Evolutionary conservation across 2,329 filamentous ascomycete genomes (phyloP), one percentile per base, ranked within the genome.

Genomic region (Elsinoe fawcettii): DNA sequence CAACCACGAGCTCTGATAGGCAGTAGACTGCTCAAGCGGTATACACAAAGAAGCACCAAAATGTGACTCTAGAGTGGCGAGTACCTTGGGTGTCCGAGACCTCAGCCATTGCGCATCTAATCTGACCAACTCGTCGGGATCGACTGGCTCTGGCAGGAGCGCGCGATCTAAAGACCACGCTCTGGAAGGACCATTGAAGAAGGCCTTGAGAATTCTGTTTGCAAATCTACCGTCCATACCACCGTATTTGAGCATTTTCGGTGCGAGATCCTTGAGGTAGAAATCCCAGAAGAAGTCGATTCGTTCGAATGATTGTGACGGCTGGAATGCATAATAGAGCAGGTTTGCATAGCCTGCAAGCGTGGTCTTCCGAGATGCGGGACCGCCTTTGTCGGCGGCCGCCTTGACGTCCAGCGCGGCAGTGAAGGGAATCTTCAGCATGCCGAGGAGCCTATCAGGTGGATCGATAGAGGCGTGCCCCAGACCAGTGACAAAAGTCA

Each of bases 71-170:
- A 85, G 73, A 4, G 82, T 75, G 11, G 71, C 73, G n/a, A 96
- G 80, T 3, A 96, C 78, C 43, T 77, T 78, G 1, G 74, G 67
- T 3, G 86, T 75, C 60, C 88, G 89, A 59, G 82, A 85, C 55
- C 92, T 82, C 11, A 95, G 77, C 93, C 93, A 99, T 74, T 87
- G 90, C 3, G 87, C 78, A 65, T 97, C 90, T 5, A 97, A 75
- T 5, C 85, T 76, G 5, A 90, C 88, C n/a, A 99, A 75, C 59
- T 96, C 90, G n/a, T 85, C 82, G 0, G 85, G 78, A 54, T 77
- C 80, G 55, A 84, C 77, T 5, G 62, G 59, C 9, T 67, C 65
- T 5, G 69, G 70, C 2, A 80, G 74, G 59, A 83, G 77, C 8
- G 88, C 85, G 54, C 85, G 84, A 60, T 87, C 83, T 62, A 88